Evolutionary conservation across 169 alveolate genomes (phyloP).

Genomic region (Hammondia hammondi): DNA sequence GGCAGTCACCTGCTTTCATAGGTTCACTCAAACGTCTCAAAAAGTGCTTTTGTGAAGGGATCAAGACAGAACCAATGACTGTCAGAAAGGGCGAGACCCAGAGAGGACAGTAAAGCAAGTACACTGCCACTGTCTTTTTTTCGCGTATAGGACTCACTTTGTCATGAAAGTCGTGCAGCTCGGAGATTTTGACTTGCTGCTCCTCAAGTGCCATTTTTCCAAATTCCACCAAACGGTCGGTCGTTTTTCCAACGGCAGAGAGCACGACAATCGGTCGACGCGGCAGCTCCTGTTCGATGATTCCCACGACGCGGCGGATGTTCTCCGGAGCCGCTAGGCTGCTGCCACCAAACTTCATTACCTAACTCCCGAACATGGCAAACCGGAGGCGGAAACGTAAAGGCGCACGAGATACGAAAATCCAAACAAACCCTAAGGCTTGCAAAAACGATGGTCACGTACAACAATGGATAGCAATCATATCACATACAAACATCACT

Average conservation of each 20-base stretch:
- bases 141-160: not conserved
- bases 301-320: constrained; percentile 52
- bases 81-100: too few relatives aligned
- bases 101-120: too few relatives aligned
- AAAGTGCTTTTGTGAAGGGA: too few relatives aligned
- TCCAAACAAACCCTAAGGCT: too few relatives aligned
- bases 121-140: too few relatives aligned
- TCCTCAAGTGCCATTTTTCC: constrained; percentile 53
- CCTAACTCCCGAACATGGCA: constrained; percentile 36
- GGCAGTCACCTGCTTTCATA: too few relatives aligned
- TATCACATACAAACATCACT: too few relatives aligned
- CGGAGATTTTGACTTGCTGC: constrained; percentile 39
- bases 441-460: too few relatives aligned
- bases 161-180: constrained; percentile 25
- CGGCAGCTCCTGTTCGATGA: constrained; percentile 42
- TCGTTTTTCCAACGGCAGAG: constrained; percentile 73
- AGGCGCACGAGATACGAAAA: not conserved
- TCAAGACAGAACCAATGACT: too few relatives aligned
- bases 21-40: too few relatives aligned
- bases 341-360: constrained; percentile 75
- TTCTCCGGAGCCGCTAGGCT: constrained; percentile 54
- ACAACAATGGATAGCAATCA: too few relatives aligned
- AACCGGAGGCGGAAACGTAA: not conserved
- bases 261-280: constrained; percentile 65
- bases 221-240: constrained; percentile 50